phyloP scores from a whole-genome alignment of 768 basidiomycete genomes.

The Lepiota venenata region DNA sequence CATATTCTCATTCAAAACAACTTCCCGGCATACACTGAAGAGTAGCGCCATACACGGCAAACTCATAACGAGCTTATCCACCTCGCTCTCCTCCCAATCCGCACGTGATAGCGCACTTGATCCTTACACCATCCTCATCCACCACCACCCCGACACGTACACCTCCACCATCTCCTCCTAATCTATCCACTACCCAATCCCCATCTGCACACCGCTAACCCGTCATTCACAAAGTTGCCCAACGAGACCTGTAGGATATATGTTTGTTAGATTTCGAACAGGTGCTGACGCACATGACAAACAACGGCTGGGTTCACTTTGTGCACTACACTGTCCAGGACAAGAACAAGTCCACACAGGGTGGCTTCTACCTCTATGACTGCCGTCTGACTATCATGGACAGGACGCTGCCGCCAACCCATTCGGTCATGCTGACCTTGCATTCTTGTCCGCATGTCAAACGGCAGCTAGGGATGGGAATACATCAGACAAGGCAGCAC shows the following conservation, averaged over 20 bases:
- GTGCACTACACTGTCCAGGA: too few relatives aligned
- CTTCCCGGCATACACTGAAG: constrained; percentile 17
- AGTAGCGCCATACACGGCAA: not conserved
- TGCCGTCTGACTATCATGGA: too few relatives aligned
- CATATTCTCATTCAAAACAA: constrained; percentile 70
- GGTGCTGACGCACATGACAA: too few relatives aligned
- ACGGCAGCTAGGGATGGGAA: too few relatives aligned
- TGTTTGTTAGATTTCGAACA: constrained; percentile 70
- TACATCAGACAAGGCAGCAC: too few relatives aligned
- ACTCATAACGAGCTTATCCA: constrained; percentile 14
- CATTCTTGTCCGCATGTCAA: too few relatives aligned
- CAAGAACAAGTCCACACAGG: too few relatives aligned
- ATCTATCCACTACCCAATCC: constrained; percentile 20
- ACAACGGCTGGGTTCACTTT: too few relatives aligned
- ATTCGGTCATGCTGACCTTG: too few relatives aligned
- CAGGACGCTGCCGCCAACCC: too few relatives aligned
- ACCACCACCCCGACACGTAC: not conserved
- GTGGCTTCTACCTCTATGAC: too few relatives aligned
- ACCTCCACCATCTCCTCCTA: constrained; percentile 1
- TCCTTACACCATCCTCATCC: too few relatives aligned
- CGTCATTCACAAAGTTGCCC: constrained; percentile 60
- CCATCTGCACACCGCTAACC: constrained; percentile 31
- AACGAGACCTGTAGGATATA: constrained; percentile 61
- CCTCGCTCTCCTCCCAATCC: constrained; percentile 26
- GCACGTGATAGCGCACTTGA: constrained; percentile 14